Conservation (phyloP, 306 rosid species). For the Dryas drummondii region DNA sequence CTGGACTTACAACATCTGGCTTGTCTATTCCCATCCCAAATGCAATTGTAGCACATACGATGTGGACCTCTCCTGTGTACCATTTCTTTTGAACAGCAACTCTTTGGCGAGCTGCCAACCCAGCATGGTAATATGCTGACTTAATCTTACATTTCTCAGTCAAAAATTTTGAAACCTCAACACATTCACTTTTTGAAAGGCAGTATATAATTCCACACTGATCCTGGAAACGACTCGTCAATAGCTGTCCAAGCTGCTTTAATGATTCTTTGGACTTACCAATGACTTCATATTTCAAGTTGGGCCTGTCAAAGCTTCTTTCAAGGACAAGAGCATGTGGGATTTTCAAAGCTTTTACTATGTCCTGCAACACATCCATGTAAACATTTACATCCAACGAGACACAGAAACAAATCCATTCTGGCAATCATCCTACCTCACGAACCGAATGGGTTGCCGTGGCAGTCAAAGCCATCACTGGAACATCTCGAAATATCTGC, state of each 20-base stretch:
- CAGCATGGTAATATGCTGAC: slow-evolving; percentile 88
- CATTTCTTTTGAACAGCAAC: slow-evolving; percentile 84
- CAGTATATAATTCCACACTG: slow-evolving; percentile 89
- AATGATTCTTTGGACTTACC: slow-evolving; percentile 75
- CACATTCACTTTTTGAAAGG: slow-evolving; percentile 92
- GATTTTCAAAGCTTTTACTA: slow-evolving; percentile 74
- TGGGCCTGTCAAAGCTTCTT: slow-evolving; percentile 96
- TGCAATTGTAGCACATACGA: slow-evolving; percentile 95
- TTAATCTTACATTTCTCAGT: slow-evolving; percentile 66
- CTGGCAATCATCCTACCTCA: slow-evolving; percentile 42
- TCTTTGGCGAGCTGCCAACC: slow-evolving; percentile 79
- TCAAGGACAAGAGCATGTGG: slow-evolving; percentile 85
- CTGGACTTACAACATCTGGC: slow-evolving; percentile 86
- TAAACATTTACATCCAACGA: background rate
- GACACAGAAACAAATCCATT: slow-evolving; percentile 13
- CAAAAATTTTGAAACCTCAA: slow-evolving; percentile 73
- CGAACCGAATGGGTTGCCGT: slow-evolving; percentile 92
- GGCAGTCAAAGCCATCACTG: slow-evolving; percentile 97
- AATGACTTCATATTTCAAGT: slow-evolving; percentile 86
- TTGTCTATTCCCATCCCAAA: slow-evolving; percentile 99
- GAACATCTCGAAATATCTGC: slow-evolving; percentile 71
- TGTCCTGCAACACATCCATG: slow-evolving; percentile 59
- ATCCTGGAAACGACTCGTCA: slow-evolving; percentile 64
- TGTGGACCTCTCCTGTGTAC: slow-evolving; percentile 79
- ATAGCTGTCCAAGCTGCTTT: slow-evolving; percentile 66